Evolutionary conservation across 495 filamentous ascomycete species (phyloP).

Genomic region (Parmelia sp.): DNA sequence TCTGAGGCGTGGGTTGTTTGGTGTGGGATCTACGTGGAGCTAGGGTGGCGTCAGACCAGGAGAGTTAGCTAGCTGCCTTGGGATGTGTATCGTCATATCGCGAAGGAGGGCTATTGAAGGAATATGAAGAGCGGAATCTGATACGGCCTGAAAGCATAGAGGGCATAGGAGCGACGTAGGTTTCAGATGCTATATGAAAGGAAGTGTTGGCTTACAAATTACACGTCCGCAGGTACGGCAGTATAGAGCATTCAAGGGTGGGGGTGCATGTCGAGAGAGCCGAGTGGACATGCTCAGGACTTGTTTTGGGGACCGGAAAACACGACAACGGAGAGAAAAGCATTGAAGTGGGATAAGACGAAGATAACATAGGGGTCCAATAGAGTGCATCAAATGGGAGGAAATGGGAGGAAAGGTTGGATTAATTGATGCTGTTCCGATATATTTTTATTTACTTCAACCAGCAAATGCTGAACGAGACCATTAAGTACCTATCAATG

Average conservation of each 20-base stretch:
- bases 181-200: background rate
- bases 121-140: background rate
- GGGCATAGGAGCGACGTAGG: background rate
- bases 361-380: background rate
- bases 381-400: background rate
- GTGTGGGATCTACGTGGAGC: conserved; percentile 19
- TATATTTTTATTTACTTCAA: background rate
- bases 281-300: conserved; percentile 11
- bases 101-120: background rate
- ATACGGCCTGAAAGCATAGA: background rate
- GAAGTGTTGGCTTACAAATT: conserved; percentile 19
- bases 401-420: background rate
- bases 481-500: background rate
- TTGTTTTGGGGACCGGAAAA: background rate
- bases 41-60: background rate
- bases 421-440: background rate
- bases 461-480: background rate
- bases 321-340: background rate
- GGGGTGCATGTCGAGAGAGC: conserved; percentile 14
- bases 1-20: conserved; percentile 21
- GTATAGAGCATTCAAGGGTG: conserved; percentile 11
- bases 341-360: background rate
- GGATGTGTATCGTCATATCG: background rate
- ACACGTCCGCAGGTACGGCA: conserved; percentile 25
- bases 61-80: background rate